Conservation (phyloP, 2,329 filamentous ascomycete species). For the Lachnellula subtilissima region DNA sequence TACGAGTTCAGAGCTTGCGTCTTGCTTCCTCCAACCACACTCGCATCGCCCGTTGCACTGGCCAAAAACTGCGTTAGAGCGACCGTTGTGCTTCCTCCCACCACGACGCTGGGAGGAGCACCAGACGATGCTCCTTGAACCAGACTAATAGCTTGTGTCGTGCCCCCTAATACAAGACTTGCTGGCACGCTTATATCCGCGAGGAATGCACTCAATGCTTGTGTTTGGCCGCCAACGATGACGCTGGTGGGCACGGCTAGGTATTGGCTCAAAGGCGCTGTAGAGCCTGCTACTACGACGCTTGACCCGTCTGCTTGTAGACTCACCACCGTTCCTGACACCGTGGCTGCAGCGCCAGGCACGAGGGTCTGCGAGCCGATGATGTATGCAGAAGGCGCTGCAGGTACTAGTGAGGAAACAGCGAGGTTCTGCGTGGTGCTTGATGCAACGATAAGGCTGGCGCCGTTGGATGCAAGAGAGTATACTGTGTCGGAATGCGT, state of each 20-base stretch:
- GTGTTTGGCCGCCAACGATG: background rate
- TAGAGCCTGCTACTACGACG: background rate
- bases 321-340: constrained; percentile 3
- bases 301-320: background rate
- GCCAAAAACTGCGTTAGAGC: background rate
- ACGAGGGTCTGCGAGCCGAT: constrained; percentile 1
- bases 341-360: background rate
- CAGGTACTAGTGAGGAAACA: background rate
- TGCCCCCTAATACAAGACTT: background rate
- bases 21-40: background rate
- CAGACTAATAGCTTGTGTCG: background rate
- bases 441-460: background rate
- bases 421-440: background rate
- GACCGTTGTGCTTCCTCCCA: background rate
- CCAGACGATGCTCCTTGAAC: background rate
- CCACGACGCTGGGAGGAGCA: background rate
- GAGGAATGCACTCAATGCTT: background rate
- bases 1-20: background rate
- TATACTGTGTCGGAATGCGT: background rate
- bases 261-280: background rate
- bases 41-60: background rate
- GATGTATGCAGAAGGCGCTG: background rate
- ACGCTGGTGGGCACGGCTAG: background rate
- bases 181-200: background rate
- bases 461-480: background rate